These are phyloP conservation scores for Gynandropsis gynandra DNA, from an alignment of 345 rosid genomes.

Conservation along the genomic window DNA sequence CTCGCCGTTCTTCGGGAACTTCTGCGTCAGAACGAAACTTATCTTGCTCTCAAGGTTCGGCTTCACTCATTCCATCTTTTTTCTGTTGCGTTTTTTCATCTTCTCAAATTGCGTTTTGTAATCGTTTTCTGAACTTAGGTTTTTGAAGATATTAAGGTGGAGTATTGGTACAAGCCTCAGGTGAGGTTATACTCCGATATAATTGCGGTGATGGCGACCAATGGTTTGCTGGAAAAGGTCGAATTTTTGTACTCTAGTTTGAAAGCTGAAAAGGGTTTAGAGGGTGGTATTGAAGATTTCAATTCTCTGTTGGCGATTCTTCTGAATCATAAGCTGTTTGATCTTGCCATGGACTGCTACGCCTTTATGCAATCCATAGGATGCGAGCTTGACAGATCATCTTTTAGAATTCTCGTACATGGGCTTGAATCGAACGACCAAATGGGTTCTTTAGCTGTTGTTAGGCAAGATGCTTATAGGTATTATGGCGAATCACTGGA, in stretches of 20 bases:
- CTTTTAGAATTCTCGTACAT: conserved; percentile 44
- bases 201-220: conserved; percentile 41
- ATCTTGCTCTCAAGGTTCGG: conserved; percentile 50
- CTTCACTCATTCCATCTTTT: neutral
- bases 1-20: conserved; percentile 76
- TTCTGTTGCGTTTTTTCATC: too few relatives aligned
- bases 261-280: conserved; percentile 40
- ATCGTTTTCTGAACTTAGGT: too few relatives aligned
- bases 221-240: conserved; percentile 42
- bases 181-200: conserved; percentile 50
- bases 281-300: conserved; percentile 46
- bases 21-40: conserved; percentile 61
- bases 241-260: conserved; percentile 33
- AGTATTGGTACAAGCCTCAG: conserved; percentile 68
- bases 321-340: conserved; percentile 36
- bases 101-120: too few relatives aligned
- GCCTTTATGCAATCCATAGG: conserved; percentile 48
- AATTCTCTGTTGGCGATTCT: conserved; percentile 43
- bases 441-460: conserved; percentile 29
- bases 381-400: conserved; percentile 59
- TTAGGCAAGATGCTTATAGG: conserved; percentile 53
- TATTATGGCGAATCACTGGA: conserved; percentile 53
- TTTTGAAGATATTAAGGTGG: conserved; percentile 59
- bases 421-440: conserved; percentile 54
- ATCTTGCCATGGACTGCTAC: conserved; percentile 51